A percentile compares a stretch with the other conserved stretches of the same genome.
These are phyloP conservation scores for Forsythia viridissima DNA, from an alignment of 257 asterid genomes.

Conservation along the genomic window DNA sequence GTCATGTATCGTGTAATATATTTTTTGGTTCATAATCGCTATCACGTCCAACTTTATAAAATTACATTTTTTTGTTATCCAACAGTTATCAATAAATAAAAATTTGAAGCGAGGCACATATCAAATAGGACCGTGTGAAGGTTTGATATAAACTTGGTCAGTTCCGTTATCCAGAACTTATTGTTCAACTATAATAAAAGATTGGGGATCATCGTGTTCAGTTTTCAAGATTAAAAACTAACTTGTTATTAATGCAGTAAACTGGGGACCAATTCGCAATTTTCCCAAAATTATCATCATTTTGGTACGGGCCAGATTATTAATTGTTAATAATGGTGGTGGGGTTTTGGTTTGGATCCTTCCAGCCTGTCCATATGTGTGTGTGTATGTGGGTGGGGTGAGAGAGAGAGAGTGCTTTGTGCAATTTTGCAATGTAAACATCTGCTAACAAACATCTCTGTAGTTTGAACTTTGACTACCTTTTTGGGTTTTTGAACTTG, in stretches of 20 bases:
- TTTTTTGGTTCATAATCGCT: background rate
- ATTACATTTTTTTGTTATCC: background rate
- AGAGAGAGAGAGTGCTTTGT: background rate
- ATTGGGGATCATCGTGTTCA: background rate
- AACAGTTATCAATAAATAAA: background rate
- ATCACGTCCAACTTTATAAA: background rate
- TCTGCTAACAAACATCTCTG: conserved; percentile 21
- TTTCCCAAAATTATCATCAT: background rate
- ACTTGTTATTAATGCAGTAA: background rate
- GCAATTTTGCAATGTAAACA: conserved; percentile 26
- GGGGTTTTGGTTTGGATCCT: conserved; percentile 63
- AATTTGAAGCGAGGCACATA: background rate
- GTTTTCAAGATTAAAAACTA: background rate
- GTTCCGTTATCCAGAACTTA: too few relatives aligned
- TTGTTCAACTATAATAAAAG: background rate
- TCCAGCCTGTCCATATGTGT: conserved; percentile 61
- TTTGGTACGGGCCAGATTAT: conserved; percentile 39
- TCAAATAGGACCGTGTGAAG: background rate
- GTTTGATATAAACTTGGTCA: background rate
- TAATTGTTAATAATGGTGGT: conserved; percentile 62
- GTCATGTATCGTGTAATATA: too few relatives aligned
- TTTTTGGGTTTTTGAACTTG: conserved; percentile 37
- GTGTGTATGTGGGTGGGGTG: conserved; percentile 21
- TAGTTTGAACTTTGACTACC: conserved; percentile 53
- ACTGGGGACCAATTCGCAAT: background rate